Conservation (phyloP, 2,329 filamentous ascomycete genomes). For the Tolypocladium endophyticum region DNA sequence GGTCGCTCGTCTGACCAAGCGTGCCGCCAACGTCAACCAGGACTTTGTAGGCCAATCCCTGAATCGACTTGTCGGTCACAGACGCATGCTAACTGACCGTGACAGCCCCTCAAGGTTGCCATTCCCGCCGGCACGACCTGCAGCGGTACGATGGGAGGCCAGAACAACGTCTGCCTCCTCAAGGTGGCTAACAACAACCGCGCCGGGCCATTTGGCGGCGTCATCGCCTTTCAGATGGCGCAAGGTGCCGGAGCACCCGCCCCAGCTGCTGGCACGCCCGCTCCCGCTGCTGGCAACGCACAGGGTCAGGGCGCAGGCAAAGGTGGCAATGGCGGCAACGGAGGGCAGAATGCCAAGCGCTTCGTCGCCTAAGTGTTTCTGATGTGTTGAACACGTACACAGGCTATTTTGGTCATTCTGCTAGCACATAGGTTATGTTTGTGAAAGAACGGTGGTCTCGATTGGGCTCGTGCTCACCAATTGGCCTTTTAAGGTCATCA, state of each 20-base stretch:
- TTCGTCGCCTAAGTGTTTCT: not conserved
- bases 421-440: not conserved
- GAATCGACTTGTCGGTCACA: not conserved
- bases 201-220: constrained; percentile 30
- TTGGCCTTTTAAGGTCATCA: too few species aligned
- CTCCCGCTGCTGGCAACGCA: not conserved
- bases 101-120: constrained; percentile 19
- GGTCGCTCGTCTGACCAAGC: constrained; percentile 10
- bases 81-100: not conserved
- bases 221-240: constrained; percentile 28
- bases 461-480: too few species aligned
- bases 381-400: not conserved
- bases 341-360: not conserved
- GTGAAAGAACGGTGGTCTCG: not conserved
- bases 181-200: constrained; percentile 30
- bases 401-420: not conserved
- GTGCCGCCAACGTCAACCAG: constrained; percentile 18
- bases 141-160: constrained; percentile 20
- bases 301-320: not conserved
- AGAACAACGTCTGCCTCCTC: constrained; percentile 27
- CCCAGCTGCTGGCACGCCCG: not conserved
- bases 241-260: not conserved
- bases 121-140: constrained; percentile 28
- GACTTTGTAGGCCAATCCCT: constrained; percentile 11
- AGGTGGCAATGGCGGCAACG: not conserved